Base-by-base conservation (phyloP, 208 protist species). In the Wallacemonas collosoma region DNA sequence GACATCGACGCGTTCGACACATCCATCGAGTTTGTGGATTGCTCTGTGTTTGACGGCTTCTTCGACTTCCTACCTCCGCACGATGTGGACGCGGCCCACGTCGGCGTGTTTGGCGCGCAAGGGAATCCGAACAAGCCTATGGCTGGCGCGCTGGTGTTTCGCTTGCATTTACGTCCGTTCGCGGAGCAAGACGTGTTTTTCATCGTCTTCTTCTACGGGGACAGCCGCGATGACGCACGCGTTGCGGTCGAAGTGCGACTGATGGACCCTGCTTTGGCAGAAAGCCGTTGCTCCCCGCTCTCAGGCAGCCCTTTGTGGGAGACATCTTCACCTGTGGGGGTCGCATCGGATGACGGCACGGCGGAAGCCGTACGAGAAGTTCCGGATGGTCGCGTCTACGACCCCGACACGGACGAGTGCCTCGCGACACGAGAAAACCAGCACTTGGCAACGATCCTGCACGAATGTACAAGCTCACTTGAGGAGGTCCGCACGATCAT, bases 1-100 rank as follows among this genome's bases (percentile, higher is more conserved):
- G 78, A 86, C 56, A 7, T 83, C 8, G 47, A 68, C 5, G 43
- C 65, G 8, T 85, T 80, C 26, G 60, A 65, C 43, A 61, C 71
- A 47, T 56, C 63, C 41, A n/a, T 91, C 45, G 76, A 85, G 65
- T 67, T 86, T 40, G 60, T 89, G 15, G 60, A 65, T 1, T 65
- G 60, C 43, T 65, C 60, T 3, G 60, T 65, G 41, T 83, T 81
- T 53, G 56, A 79, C 44, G 79, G 83, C 71, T 88, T 89, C 58
- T 89, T 85, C 47, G 86, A 91, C 61, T 88, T 84, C 39, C 41
- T 80, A 43, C 86, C 83, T 2, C 83, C 86, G 2, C 72, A 67
- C n/a, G 40, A 38, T 9, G 55, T 76, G 3, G 62, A 70, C 47
- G 50, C 77, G 15, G 78, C 72, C 17, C 47, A 68, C 15, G 69